phyloP scores from a whole-genome alignment of 169 alveolate species.

The Eimeria praecox region DNA sequence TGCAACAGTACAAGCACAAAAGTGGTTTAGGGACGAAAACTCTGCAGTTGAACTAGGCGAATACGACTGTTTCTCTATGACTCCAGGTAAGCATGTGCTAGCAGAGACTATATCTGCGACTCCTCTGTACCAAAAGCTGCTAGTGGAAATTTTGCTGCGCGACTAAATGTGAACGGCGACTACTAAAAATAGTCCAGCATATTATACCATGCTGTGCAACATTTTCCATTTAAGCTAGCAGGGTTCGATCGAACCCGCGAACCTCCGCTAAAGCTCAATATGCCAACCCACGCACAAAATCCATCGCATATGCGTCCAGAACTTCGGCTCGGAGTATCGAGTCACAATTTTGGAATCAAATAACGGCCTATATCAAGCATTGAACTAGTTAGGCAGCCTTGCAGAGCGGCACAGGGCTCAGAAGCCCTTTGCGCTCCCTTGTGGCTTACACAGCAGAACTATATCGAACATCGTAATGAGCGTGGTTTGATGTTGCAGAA shows the following conservation, averaged over 20 bases:
- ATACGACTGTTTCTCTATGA: not conserved
- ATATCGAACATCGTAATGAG: not conserved
- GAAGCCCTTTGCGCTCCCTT: not conserved
- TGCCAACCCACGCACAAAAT: not conserved
- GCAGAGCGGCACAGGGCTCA: not conserved
- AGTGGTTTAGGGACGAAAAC: not conserved
- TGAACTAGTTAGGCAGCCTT: not conserved
- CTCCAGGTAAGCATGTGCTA: not conserved
- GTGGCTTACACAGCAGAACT: not conserved
- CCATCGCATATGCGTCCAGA: not conserved
- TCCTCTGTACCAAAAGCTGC: not conserved
- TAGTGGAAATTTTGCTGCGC: not conserved
- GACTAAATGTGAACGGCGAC: not conserved
- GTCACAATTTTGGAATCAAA: not conserved
- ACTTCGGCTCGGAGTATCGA: not conserved
- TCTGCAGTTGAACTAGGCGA: not conserved
- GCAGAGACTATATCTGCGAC: not conserved
- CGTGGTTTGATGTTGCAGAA: not conserved
- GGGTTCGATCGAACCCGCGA: not conserved
- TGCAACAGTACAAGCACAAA: not conserved
- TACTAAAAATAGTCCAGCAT: no score
- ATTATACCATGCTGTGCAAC: not conserved
- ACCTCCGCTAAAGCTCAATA: not conserved
- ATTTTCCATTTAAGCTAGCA: not conserved
- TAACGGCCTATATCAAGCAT: not conserved